Base-by-base conservation (phyloP, 495 filamentous ascomycete species). In the Bacidia rubella region DNA sequence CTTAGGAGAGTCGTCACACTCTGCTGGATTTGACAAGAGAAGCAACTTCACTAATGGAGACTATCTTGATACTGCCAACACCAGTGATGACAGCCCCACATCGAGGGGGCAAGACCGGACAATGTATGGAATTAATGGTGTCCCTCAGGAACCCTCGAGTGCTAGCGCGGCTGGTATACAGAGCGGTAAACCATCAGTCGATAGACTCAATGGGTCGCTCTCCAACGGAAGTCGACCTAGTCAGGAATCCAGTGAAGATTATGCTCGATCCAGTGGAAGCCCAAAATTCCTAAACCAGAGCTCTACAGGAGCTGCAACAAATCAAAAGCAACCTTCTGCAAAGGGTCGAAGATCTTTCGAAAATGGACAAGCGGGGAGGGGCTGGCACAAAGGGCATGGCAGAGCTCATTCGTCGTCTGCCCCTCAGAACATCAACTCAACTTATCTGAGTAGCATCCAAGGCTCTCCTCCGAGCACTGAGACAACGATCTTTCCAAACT, bases 161-260 rank as follows among this genome's bases (percentile, higher is more conserved):
- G 66, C 68, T 60, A 68, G 69, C 48, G 73, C 71, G 9, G 72
- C 75, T 20, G 5, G 19, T 51, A 74, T 67, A 49, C 70, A 69
- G 57, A 74, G 75, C 15, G 62, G 65, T 55, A 63, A 63, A 22
- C 68, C 65, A 43, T 77, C 75, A 40, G 74, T 71, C 51, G 74
- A 77, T 59, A 73, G 68, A 42, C 79, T 75, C 59, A 67, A 71
- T 51, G 61, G 71, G 29, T 79, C 77, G 17, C 53, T 75, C 51
- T 69, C 66, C 49, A 77, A 73, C 55, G 72, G 59, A 23, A 21
- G 11, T 26, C 42, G 63, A 54, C 47, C 52, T 32, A 64, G 62
- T 48, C 66, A 79, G 38, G 58, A 63, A 41, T 66, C 65, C 52
- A 64, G 70, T 54, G 62, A 64, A 42, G 60, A 56, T 39, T 41